Evolutionary conservation across 352 stramenopile species (phyloP), one percentile per base, ranked within the genome.

Genomic region (Phytophthora sp.): DNA sequence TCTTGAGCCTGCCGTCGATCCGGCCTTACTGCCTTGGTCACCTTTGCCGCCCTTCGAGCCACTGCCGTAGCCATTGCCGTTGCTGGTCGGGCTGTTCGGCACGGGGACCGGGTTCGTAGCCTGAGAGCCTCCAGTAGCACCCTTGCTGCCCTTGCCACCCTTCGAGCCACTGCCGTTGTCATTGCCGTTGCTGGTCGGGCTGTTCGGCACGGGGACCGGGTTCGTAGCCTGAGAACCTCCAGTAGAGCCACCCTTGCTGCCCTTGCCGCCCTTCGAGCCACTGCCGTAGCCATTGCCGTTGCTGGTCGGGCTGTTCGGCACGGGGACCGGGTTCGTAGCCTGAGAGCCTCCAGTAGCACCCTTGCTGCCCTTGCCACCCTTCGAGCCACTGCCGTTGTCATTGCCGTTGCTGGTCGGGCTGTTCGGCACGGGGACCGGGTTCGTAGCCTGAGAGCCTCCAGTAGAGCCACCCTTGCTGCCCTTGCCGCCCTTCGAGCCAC

Each of bases 111-210:
- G 12, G 21, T 13, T 23, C n/a, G n/a, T n/a, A n/a, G n/a, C n/a
- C n/a, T n/a, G n/a, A n/a, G n/a, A n/a, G 4, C 28, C 17, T 38
- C 31, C 46, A 45, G 15, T 68, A 1, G 69, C n/a, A n/a, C n/a
- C n/a, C n/a, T n/a, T 50, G 9, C 45, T 28, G 15, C 51, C 26
- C 17, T 59, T 65, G 28, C 44, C 43, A 13, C 51, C 26, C 18
- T 50, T 30, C 26, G 43, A 42, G 15, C 51, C 26, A 15, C 13
- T 49, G 31, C 42, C 26, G n/a, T n/a, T n/a, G n/a, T n/a, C n/a
- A n/a, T n/a, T n/a, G n/a, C n/a, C n/a, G n/a, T n/a, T n/a, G n/a
- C n/a, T n/a, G 11, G 20, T 42, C 3, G 46, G 31, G 20, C 27
- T 54, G 31, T 10, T 45, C 17, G 37, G 18, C 11, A 24, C 37